phyloP scores from a whole-genome alignment of 2,329 filamentous ascomycete species.

The Gremmenia infestans region DNA sequence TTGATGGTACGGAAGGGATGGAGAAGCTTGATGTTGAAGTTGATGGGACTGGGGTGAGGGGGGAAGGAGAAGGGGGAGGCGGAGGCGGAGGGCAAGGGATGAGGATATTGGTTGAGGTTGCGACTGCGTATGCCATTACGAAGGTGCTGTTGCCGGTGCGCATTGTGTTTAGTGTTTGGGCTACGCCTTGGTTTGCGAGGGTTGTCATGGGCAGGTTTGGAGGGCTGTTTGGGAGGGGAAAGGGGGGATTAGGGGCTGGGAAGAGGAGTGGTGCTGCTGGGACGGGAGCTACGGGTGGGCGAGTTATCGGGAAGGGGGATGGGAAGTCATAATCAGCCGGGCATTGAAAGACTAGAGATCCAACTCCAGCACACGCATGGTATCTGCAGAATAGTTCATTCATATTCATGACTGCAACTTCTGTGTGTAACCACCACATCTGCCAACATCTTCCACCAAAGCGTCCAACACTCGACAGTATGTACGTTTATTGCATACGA shows the following conservation, averaged over 20 bases:
- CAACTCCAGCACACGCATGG: neutral
- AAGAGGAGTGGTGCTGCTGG: neutral
- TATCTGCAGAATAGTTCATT: neutral
- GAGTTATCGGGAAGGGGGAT: slow-evolving; percentile 1
- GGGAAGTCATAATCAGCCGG: neutral
- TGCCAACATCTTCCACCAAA: neutral
- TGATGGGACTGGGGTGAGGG: slow-evolving; percentile 23
- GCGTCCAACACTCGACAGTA: neutral
- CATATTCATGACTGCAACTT: neutral
- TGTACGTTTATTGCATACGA: slow-evolving; percentile 11
- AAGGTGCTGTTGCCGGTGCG: slow-evolving; percentile 78
- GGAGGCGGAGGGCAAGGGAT: slow-evolving; percentile 31
- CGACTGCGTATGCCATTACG: slow-evolving; percentile 84
- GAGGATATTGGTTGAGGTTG: slow-evolving; percentile 58
- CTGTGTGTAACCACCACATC: neutral
- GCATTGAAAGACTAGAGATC: no score
- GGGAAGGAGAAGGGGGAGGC: slow-evolving; percentile 17
- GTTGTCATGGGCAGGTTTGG: slow-evolving; percentile 47
- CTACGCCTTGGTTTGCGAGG: slow-evolving; percentile 86
- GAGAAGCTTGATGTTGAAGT: slow-evolving; percentile 16
- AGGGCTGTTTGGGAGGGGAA: slow-evolving; percentile 9
- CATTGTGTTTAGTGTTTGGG: slow-evolving; percentile 76
- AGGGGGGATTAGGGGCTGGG: neutral
- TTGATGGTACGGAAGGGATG: slow-evolving; percentile 34
- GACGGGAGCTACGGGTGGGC: slow-evolving; percentile 3